Evolutionary conservation across 2,329 filamentous ascomycete genomes (phyloP), one percentile per base, ranked within the genome.

Genomic region (Venturia effusa): DNA sequence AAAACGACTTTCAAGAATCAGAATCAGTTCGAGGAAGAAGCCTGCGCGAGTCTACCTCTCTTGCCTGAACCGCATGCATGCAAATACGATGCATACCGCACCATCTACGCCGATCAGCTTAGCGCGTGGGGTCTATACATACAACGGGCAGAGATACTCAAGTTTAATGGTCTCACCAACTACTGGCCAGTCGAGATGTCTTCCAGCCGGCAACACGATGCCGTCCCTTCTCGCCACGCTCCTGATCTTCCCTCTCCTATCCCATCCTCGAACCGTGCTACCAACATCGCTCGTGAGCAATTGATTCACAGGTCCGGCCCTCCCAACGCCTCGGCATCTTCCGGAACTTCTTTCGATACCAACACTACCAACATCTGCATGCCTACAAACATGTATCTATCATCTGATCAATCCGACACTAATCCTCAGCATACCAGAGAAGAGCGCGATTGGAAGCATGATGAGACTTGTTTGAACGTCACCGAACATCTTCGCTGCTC

Each of bases 61-160:
- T 72, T 86, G 6, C 78, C 84, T 54, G 74, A 75, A 55, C 74
- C 74, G 11, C 77, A 81, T 55, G 76, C 78, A 24, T 73, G 71
- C 67, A 74, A 81, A 54, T 82, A 81, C 67, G 74, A 73, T 7
- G 75, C 78, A 1, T 88, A 85, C 74, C 79, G 83, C 51, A 73
- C 76, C 61, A 76, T 79, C 55, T 87, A 87, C 71, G 83, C 84
- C 3, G 75, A 84, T 59, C 75, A 84, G 64, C 76, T 87, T 4
- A 80, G 79, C n/a, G 78, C 81, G 10, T 87, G 84, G 84, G 79
- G 79, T 15, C 68, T 87, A 13, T 74, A 79, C 15, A 76, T 82
- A 27, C 76, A 82, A 67, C 78, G 80, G 61, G 80, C 81, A 17
- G 84, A 87, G 70, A 75, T 87, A 1, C 75, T 85, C 32, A 85